Evolutionary conservation across 495 filamentous ascomycete genomes (phyloP), one percentile per base, ranked within the genome.

Genomic region (Apiosordaria backusii): DNA sequence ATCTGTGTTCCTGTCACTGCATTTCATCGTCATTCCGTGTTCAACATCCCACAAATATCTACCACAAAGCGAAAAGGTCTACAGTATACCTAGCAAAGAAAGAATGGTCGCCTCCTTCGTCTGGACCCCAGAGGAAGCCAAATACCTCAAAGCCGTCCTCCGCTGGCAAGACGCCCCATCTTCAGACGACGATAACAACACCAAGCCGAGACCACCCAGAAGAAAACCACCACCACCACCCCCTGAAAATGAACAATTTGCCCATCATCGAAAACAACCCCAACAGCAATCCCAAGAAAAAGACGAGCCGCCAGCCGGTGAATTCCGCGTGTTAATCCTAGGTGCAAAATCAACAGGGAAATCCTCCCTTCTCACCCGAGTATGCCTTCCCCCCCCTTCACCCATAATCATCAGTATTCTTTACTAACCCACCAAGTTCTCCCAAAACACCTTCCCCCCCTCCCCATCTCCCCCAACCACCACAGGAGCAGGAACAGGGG

Each of bases 271-370:
- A 52, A n/a, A 21, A 18, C 55, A 26, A n/a, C 22, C 27, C 27
- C 27, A 64, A 19, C 35, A 45, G 4, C 61, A 62, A 19, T n/a
- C 25, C 59, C 62, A 61, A 19, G 35, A 66, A 22, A 63, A 63
- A 40, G 62, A 62, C 50, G 67, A 72, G 27, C 63, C 62, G n/a
- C 64, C 73, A 10, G 70, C 65, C 0, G 76, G 74, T 19, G 75
- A 81, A 57, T 77, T 82, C 66, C 74, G 75, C 60, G 65, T 82
- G 24, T 69, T 82, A 18, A 71, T 82, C 25, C 66, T 82, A 21
- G 80, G 80, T 24, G 75, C 70, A 0, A 75, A 78, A 13, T 78
- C 76, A 0, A 72, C 71, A 55, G 79, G 80, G 16, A 82, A 82
- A 69, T 80, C 79, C 2, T 72, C 78, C 15, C 70, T 82, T 15